Conservation (phyloP, 108 stramenopile species). For the Licmophora abbreviata region DNA sequence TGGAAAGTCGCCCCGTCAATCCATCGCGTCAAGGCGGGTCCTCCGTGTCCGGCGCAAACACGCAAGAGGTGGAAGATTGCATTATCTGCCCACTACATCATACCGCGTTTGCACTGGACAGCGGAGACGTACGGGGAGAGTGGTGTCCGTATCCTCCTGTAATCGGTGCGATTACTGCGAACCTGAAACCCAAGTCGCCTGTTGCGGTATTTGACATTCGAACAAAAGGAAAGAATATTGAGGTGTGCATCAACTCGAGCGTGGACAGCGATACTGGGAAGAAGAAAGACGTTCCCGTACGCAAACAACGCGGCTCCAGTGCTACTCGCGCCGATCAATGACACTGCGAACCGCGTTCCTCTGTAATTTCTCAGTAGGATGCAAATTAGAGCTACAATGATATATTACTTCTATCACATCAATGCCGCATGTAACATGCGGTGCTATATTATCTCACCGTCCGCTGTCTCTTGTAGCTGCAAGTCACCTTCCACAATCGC, state of each 20-base stretch:
- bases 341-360: too few species aligned
- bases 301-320: too few species aligned
- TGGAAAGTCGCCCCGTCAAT: conserved; percentile 51
- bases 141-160: conserved; percentile 97
- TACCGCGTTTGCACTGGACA: conserved; percentile 89
- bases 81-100: conserved; percentile 93
- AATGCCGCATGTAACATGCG: too few species aligned
- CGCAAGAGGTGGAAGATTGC: conserved; percentile 57
- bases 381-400: too few species aligned
- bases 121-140: conserved; percentile 87
- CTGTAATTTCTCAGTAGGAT: too few species aligned
- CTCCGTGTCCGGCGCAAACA: not conserved
- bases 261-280: conserved; percentile 6
- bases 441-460: too few species aligned
- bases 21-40: not conserved
- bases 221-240: conserved; percentile 72
- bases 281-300: conserved; percentile 7
- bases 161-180: conserved; percentile 70
- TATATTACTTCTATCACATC: too few species aligned
- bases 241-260: conserved; percentile 51
- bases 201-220: conserved; percentile 78
- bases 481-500: too few species aligned
- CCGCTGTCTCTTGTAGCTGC: too few species aligned
- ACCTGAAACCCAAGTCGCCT: conserved; percentile 39
- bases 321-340: too few species aligned